Base-by-base conservation (phyloP, 176 grass and related monocot genomes). In the Triticum turgidum region DNA sequence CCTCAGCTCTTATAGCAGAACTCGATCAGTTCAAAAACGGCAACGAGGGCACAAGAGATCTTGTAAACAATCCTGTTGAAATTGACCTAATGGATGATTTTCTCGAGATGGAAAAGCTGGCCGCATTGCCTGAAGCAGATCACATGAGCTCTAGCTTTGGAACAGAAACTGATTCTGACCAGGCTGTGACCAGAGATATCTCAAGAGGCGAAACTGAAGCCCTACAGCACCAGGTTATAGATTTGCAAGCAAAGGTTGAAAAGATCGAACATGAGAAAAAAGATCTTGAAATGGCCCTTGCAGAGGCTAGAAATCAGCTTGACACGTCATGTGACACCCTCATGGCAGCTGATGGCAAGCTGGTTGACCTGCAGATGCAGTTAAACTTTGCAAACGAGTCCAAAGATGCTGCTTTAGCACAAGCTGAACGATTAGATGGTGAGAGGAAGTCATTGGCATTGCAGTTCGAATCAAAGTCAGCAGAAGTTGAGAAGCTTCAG, bases 81-180 rank as follows among this genome's bases (percentile, higher is more conserved):
- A 94, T 99, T 90, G 89, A 97, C 21, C 82, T 99, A 56, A 97
- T 99, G 97, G 92, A 97, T 96, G 97, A 99, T 91, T 97, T 99
- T 82, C 89, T 99, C 0, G 97, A 99, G 78, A 99, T 99, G 97
- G 97, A 99, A 82, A 97, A 91, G 74, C 83, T 99, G 17, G 97
- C 81, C 25, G 87, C 94, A 80, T 87, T 94, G 69, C 82, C 90
- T 45, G 94, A 96, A 61, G 56, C 66, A 71, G 92, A 93, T 44
- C 34, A 4, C 77, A 33, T 33, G 12, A 87, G 78, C 73, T 93
- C 81, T 77, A 86, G 77, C 69, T 52, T 89, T 62, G 85, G 84
- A 76, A 38, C 61, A 14, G 89, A 92, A 84, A 90, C 88, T 87
- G 89, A 88, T 86, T 92, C 86, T 82, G 82, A 89, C 61, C 85